phyloP scores from a whole-genome alignment of 2,329 filamentous ascomycete species.

The Colletotrichum trifolii region DNA sequence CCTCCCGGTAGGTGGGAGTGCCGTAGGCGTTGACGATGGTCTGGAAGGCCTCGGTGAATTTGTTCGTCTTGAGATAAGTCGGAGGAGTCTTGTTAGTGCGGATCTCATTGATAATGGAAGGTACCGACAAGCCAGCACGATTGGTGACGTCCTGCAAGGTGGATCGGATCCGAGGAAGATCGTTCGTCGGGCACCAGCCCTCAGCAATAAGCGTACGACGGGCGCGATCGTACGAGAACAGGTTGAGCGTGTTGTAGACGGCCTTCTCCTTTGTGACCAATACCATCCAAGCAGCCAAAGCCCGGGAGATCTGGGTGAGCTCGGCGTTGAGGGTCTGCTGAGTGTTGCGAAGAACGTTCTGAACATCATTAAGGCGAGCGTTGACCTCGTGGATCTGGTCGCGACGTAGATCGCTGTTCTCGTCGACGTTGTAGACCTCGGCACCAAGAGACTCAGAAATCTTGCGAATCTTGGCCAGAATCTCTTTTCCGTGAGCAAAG shows the following conservation, averaged over 20 bases:
- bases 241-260: slow-evolving; percentile 93
- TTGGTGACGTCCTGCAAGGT: slow-evolving; percentile 98
- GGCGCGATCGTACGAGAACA: slow-evolving; percentile 95
- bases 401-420: slow-evolving; percentile 93
- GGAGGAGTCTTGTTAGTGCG: slow-evolving; percentile 96
- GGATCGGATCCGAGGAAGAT: slow-evolving; percentile 87
- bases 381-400: slow-evolving; percentile 99
- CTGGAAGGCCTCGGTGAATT: slow-evolving; percentile 97
- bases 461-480: slow-evolving; percentile 98
- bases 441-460: slow-evolving; percentile 98
- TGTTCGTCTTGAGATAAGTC: slow-evolving; percentile 98
- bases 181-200: slow-evolving; percentile 95
- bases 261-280: slow-evolving; percentile 98
- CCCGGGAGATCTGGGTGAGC: slow-evolving; percentile 91
- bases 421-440: slow-evolving; percentile 95
- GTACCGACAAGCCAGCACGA: slow-evolving; percentile 93
- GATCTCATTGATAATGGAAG: slow-evolving; percentile 98
- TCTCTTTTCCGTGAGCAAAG: slow-evolving; percentile 98
- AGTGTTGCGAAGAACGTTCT: slow-evolving; percentile 93
- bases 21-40: slow-evolving; percentile 99
- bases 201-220: slow-evolving; percentile 97
- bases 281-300: slow-evolving; percentile 95
- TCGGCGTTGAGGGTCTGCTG: slow-evolving; percentile 94
- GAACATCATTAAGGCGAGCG: slow-evolving; percentile 87
- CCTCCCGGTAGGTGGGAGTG: slow-evolving; percentile 95